phyloP scores from a whole-genome alignment of 78 protist genomes.

The Dictyostelium brefeldianum region DNA sequence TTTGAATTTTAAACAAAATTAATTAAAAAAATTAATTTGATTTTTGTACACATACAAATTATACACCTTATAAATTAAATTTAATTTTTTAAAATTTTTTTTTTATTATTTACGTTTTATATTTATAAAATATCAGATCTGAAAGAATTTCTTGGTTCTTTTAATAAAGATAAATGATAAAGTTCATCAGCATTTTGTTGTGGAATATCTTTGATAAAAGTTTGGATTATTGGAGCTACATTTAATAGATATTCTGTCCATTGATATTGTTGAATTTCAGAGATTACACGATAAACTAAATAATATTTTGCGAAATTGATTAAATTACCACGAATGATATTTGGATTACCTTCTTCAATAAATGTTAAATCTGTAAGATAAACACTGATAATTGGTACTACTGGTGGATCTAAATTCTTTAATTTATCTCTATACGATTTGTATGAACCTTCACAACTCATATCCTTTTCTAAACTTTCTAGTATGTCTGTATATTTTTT shows the following conservation, averaged over 20 bases:
- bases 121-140: constrained; percentile 32
- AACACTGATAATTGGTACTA: constrained; percentile 67
- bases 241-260: constrained; percentile 63
- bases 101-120: too few relatives aligned
- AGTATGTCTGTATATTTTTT: constrained; percentile 52
- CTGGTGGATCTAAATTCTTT: constrained; percentile 81
- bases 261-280: constrained; percentile 78
- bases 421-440: constrained; percentile 75
- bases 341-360: constrained; percentile 82
- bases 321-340: constrained; percentile 59
- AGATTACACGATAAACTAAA: constrained; percentile 49
- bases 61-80: too few relatives aligned
- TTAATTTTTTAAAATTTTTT: too few relatives aligned
- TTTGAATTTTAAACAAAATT: too few relatives aligned
- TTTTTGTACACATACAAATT: too few relatives aligned
- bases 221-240: constrained; percentile 55
- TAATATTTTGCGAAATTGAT: constrained; percentile 74
- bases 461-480: constrained; percentile 43
- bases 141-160: constrained; percentile 68
- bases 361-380: constrained; percentile 76
- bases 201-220: constrained; percentile 51
- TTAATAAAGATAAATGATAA: constrained; percentile 51
- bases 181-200: constrained; percentile 25
- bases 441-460: constrained; percentile 68
- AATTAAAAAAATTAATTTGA: too few relatives aligned